A percentile compares a stretch with the other conserved stretches of the same genome.
Evolutionary conservation across 257 asterid genomes (phyloP).

Genomic region (Plantago elongata): DNA sequence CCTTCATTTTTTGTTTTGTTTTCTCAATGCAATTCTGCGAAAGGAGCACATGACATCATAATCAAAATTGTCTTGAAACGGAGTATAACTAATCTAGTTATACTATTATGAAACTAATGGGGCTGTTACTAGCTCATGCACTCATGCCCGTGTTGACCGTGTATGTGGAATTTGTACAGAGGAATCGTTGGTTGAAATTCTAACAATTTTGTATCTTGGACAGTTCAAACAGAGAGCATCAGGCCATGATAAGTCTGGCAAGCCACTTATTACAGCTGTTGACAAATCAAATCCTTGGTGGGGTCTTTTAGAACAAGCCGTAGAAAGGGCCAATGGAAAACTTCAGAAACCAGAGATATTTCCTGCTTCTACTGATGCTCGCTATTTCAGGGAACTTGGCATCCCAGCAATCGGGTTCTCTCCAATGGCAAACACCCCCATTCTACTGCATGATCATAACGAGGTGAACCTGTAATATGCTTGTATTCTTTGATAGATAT

Average conservation of each 20-base stretch:
- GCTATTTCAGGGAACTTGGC: constrained; percentile 68
- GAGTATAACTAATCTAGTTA: not conserved
- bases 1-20: too few species aligned
- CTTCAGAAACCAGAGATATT: constrained; percentile 80
- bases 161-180: constrained; percentile 11
- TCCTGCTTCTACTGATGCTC: constrained; percentile 94
- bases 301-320: constrained; percentile 63
- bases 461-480: constrained; percentile 46
- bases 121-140: not conserved
- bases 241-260: constrained; percentile 54
- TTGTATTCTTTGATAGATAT: not conserved
- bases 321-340: constrained; percentile 58
- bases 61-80: not conserved
- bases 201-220: constrained; percentile 35
- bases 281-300: constrained; percentile 93
- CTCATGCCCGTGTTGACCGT: not conserved
- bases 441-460: constrained; percentile 92
- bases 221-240: constrained; percentile 71
- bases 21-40: not conserved
- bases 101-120: not conserved
- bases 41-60: not conserved
- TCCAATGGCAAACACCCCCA: constrained; percentile 96
- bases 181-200: constrained; percentile 15
- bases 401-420: constrained; percentile 94
- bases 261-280: constrained; percentile 52